Evolutionary conservation across 331 rosid genomes (phyloP).

Genomic region (Telfairia occidentalis): DNA sequence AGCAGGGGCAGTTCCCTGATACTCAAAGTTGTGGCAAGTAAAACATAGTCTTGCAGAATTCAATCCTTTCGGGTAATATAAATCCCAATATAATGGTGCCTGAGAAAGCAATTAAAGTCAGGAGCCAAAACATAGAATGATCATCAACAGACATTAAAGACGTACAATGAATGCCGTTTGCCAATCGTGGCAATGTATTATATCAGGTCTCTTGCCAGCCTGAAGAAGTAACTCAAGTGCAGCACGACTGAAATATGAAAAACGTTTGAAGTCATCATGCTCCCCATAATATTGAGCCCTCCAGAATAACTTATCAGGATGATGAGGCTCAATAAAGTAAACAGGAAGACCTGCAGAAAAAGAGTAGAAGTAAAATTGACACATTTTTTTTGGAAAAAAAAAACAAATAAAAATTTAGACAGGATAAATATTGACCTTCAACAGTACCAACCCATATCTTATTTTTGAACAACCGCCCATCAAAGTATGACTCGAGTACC

Average conservation of each 20-base stretch:
- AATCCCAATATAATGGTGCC: conserved; percentile 97
- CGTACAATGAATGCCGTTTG: conserved; percentile 97
- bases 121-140: conserved; percentile 1
- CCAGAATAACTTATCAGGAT: conserved; percentile 80
- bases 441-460: conserved; percentile 92
- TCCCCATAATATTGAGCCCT: conserved; percentile 78
- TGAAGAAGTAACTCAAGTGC: conserved; percentile 87
- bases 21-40: conserved; percentile 98
- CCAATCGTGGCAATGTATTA: conserved; percentile 99
- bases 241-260: conserved; percentile 86
- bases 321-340: conserved; percentile 92
- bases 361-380: conserved; percentile 9
- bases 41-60: conserved; percentile 92
- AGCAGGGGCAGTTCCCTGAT: conserved; percentile 84
- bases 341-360: conserved; percentile 78
- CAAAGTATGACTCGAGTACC: conserved; percentile 70
- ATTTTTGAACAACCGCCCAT: conserved; percentile 61
- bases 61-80: conserved; percentile 60
- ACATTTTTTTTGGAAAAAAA: neutral
- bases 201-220: conserved; percentile 94
- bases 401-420: neutral
- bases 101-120: conserved; percentile 21
- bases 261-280: conserved; percentile 84
- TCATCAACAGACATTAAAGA: conserved; percentile 13
- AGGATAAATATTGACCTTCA: conserved; percentile 44